Base-by-base conservation (phyloP, 2,329 filamentous ascomycete species). In the Ophiostoma fasciatum region DNA sequence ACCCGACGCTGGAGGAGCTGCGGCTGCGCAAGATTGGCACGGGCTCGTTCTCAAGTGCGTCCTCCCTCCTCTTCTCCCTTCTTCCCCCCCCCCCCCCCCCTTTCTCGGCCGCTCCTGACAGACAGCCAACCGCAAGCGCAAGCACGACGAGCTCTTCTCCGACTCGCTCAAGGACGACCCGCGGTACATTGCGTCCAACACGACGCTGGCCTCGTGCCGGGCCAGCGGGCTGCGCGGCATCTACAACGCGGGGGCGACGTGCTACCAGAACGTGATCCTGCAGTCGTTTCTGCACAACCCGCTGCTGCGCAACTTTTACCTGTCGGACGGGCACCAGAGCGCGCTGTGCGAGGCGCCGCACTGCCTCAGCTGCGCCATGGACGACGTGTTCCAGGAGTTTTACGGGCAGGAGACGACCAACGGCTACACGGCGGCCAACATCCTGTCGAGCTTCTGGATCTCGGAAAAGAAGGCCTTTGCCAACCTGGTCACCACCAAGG, bases 231-330 rank as follows among this genome's bases (percentile, higher is more conserved):
- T 94, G 27, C 76, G 90, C 25, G 88, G 88, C 22, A 79, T 98
- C 42, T 94, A 93, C 58, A 98, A 96, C 51, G 88, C 94, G 54
- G 90, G 88, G n/a, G 85, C 92, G 40, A 96, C 90, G 10, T 98
- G 88, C 62, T 98, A 94, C 58, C 88, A 96, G 68, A 93, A 90
- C 48, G 88, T 94, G 21, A 85, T 96, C 32, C 66, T 98, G 13
- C 90, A 96, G 56, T 85, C 81, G 38, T 76, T 98, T 48, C 71
- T 96, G 37, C 88, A 94, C 60, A 94, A 96, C 51, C 88, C 88
- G 1, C 69, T 94, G 30, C 70, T 98, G 21, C 77, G 83, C 41
- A 87, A 88, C 48, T 96, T 83, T 57, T 96, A 94, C 55, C 75
- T 98, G 6, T 78, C 81, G 28, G 87, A 94, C 53, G 84, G 87